Evolutionary conservation across 1,284 basidiomycete genomes (phyloP).

Genomic region (Microbotryum intermedium): DNA sequence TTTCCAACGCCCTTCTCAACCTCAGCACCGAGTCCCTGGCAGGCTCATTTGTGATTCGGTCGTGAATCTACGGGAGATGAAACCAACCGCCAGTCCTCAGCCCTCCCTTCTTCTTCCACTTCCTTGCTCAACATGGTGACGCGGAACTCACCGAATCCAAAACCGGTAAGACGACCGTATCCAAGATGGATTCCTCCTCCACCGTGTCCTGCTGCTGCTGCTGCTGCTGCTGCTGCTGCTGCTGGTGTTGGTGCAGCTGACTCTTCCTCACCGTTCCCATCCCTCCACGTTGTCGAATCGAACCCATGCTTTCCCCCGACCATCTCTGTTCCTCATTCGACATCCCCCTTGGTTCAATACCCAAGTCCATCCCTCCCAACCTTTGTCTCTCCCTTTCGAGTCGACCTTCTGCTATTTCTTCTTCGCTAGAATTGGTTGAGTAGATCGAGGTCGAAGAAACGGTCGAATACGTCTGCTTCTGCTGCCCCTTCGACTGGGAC

Average conservation of each 20-base stretch:
- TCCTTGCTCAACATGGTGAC: too few relatives aligned
- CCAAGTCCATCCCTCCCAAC: constrained; percentile 6
- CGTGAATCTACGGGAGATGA: constrained; percentile 57
- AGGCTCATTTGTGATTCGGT: constrained; percentile 76
- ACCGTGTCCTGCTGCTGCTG: constrained; percentile 47
- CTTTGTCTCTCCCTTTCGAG: constrained; percentile 19
- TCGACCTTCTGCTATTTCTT: constrained; percentile 10
- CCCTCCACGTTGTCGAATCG: neutral
- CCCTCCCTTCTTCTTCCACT: too few relatives aligned
- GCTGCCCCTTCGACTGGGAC: neutral
- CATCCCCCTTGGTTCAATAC: neutral
- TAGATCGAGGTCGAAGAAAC: too few relatives aligned
- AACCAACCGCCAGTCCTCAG: neutral
- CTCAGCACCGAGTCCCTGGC: constrained; percentile 72
- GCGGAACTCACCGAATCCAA: constrained; percentile 66
- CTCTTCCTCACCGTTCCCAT: neutral
- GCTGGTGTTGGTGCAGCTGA: neutral
- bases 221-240: constrained; percentile 29
- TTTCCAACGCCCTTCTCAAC: constrained; percentile 78
- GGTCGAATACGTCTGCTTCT: neutral
- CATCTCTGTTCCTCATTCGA: neutral
- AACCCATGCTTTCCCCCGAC: neutral
- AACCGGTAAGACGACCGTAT: constrained; percentile 87
- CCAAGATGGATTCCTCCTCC: constrained; percentile 77
- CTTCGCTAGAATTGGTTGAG: too few relatives aligned